Conservation (phyloP, 805 yeast genomes). For the Candida incommunis region DNA sequence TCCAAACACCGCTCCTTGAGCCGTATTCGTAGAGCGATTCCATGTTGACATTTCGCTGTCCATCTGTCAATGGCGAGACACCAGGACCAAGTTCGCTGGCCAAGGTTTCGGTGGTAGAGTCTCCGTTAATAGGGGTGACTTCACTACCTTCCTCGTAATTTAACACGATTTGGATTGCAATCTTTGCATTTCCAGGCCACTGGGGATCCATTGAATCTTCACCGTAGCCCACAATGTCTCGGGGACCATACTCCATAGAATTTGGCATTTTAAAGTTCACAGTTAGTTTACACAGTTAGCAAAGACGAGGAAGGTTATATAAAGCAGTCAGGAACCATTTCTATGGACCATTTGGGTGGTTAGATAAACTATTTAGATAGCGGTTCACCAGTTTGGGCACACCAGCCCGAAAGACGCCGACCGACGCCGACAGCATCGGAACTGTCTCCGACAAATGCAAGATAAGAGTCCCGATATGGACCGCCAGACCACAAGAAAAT, state of each 20-base stretch:
- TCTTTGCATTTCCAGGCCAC: conserved; percentile 23
- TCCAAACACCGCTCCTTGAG: conserved; percentile 23
- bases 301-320: too few relatives aligned
- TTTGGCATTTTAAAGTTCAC: too few relatives aligned
- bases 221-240: conserved; percentile 21
- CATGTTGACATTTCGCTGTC: conserved; percentile 11
- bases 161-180: conserved; percentile 20
- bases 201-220: conserved; percentile 16
- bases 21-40: conserved; percentile 25
- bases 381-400: too few relatives aligned
- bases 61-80: conserved; percentile 3
- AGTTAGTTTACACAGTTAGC: too few relatives aligned
- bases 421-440: too few relatives aligned
- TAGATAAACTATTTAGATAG: too few relatives aligned
- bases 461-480: too few relatives aligned
- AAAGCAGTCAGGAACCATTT: too few relatives aligned
- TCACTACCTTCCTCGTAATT: conserved; percentile 27
- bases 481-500: too few relatives aligned
- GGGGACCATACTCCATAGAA: background rate
- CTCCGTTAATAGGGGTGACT: conserved; percentile 19
- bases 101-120: conserved; percentile 15
- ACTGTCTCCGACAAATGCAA: too few relatives aligned
- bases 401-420: too few relatives aligned
- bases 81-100: conserved; percentile 12
- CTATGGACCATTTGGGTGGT: too few relatives aligned